Evolutionary conservation across 2,329 filamentous ascomycete genomes (phyloP), one percentile per base, ranked within the genome.

Genomic region (Aureobasidium sp.): DNA sequence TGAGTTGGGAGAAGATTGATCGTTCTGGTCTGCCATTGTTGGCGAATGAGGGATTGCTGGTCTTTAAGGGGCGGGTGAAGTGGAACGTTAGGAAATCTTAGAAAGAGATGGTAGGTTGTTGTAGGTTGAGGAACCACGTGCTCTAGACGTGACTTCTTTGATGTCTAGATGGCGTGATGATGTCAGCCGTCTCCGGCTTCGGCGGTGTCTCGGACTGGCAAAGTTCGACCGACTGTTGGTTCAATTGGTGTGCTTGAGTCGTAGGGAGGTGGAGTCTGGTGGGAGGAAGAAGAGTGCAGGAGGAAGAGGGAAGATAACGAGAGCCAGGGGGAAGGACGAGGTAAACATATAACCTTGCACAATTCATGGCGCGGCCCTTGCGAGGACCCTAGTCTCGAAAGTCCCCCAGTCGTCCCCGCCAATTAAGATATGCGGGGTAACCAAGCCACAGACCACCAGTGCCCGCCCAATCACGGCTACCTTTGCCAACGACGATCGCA

Each of bases 1-100:
- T 37, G 71, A 67, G 42, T 73, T 72, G 42, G 74, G 72, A 49
- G 73, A 70, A 51, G 74, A 74, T 31, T 75, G 75, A 57, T 73
- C 73, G 69, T 74, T 73, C 65, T 73, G 72, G 68, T 72, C 74
- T 67, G 72, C 71, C 70, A 72, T 71, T 61, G 51, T 65, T 56
- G 37, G n/a, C 3, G 29, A 27, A 25, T 1, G 29, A 44, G 31
- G 9, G 51, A 39, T 8, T 39, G 49, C 22, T 27, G 20, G 34
- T 8, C 4, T 15, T 34, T 20, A 39, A 29, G 41, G 41, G 41
- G 39, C 12, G 41, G 11, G 17, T 20, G 39, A 41, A 27, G 20
- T n/a, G 49, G 12, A 39, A 42, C 31, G 36, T 55, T 55, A 42
- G 37, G 51, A 31, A 55, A 31, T 42, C 37, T 31, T 42, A 55